Conservation (phyloP, 139 green algal genomes). For the Limnomonas spitsbergensis region DNA sequence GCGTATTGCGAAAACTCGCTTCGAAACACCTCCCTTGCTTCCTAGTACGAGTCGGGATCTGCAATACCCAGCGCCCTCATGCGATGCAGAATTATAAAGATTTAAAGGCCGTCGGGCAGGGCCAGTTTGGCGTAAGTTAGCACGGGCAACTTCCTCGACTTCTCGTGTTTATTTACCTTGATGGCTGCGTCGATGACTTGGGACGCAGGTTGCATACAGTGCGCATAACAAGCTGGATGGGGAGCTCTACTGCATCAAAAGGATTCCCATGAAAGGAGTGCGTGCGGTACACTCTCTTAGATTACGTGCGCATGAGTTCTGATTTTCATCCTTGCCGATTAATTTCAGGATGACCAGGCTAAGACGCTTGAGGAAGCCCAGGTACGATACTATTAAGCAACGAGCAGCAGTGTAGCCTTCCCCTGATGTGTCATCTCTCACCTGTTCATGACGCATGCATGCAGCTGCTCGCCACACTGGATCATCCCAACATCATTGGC, state of each 20-base stretch:
- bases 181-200: neutral
- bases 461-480: conserved; percentile 52
- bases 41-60: too few relatives aligned
- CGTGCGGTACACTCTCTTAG: neutral
- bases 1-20: too few relatives aligned
- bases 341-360: conserved; percentile 14
- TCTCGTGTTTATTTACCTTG: neutral
- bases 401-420: too few relatives aligned
- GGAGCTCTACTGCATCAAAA: conserved; percentile 53
- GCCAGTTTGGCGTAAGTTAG: conserved; percentile 4
- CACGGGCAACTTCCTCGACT: neutral
- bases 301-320: neutral
- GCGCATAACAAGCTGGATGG: conserved; percentile 36
- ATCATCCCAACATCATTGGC: conserved; percentile 62
- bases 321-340: neutral
- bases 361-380: conserved; percentile 12
- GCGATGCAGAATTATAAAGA: neutral
- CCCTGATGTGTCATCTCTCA: too few relatives aligned
- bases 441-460: too few relatives aligned
- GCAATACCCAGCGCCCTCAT: too few relatives aligned
- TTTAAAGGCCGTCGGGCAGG: neutral
- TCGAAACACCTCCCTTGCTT: too few relatives aligned
- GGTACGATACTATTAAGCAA: too few relatives aligned
- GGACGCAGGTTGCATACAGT: conserved; percentile 29
- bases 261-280: conserved; percentile 39